Percentiles rank a stretch among this genome's conserved stretches.
Conservation (phyloP, 2,329 filamentous ascomycete genomes). For the Fusarium pseudonygamai region DNA sequence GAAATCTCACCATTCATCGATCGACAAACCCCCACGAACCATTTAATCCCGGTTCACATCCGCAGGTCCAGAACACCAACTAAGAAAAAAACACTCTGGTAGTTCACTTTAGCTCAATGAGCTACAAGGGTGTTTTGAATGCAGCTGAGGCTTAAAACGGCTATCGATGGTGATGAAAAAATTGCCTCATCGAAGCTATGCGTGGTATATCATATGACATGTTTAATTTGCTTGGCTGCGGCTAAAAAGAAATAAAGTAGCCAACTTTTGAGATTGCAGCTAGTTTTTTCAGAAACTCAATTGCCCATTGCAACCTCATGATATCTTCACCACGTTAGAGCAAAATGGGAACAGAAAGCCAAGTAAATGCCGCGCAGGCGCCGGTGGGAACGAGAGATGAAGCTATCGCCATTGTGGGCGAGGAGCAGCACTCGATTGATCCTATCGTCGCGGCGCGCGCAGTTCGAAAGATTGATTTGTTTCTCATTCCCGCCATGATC, state of each 20-base stretch:
- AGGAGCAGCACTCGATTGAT: conserved; percentile 63
- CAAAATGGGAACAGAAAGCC: conserved; percentile 21
- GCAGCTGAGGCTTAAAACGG: conserved; percentile 34
- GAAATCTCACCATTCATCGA: neutral
- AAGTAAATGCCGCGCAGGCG: conserved; percentile 6
- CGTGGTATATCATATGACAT: conserved; percentile 20
- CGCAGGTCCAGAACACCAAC: conserved; percentile 6
- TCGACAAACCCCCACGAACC: neutral
- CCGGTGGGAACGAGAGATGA: conserved; percentile 42
- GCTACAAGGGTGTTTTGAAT: conserved; percentile 16
- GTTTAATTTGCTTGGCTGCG: neutral
- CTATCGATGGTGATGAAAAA: conserved; percentile 25
- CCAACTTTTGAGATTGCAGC: neutral
- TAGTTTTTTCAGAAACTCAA: neutral
- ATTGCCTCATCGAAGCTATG: conserved; percentile 28
- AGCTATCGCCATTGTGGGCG: conserved; percentile 65
- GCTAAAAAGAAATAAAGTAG: neutral
- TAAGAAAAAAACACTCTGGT: conserved; percentile 7
- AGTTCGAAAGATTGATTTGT: conserved; percentile 72
- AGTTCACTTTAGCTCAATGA: conserved; percentile 13
- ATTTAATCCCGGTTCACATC: conserved; percentile 19
- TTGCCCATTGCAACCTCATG: neutral
- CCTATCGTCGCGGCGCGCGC: conserved; percentile 64
- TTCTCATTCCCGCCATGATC: conserved; percentile 74
- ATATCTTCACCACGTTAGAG: neutral